Percentiles rank a stretch among this genome's conserved stretches.
phyloP scores from a whole-genome alignment of 768 basidiomycete genomes.

The Chalciporus sphaerocephalus region DNA sequence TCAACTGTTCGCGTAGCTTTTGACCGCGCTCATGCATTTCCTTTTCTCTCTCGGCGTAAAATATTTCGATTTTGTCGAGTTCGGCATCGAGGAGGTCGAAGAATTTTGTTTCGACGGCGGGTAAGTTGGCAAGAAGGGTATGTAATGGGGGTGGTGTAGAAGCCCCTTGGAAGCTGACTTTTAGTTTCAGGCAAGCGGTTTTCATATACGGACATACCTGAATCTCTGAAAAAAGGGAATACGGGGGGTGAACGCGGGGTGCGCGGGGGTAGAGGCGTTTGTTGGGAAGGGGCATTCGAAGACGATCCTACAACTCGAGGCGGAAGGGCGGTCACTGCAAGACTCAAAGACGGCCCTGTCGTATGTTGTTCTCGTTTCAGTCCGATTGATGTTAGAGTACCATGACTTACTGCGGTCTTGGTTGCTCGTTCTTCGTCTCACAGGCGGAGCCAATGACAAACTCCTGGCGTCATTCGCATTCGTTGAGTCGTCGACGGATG shows the following conservation, averaged over 20 bases:
- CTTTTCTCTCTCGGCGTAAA: slow-evolving; percentile 70
- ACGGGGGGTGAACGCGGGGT: slow-evolving; percentile 4
- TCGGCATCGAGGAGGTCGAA: slow-evolving; percentile 75
- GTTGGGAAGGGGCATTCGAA: slow-evolving; percentile 15
- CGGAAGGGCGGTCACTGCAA: slow-evolving; percentile 9
- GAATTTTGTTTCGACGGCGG: slow-evolving; percentile 62
- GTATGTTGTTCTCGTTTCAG: background rate
- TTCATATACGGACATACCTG: slow-evolving; percentile 9
- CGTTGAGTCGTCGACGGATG: background rate
- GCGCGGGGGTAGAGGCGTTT: background rate
- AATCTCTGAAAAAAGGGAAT: slow-evolving; percentile 3
- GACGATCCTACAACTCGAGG: slow-evolving; percentile 2
- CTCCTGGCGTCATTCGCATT: background rate
- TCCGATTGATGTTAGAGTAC: too few relatives aligned
- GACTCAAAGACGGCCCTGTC: slow-evolving; percentile 13
- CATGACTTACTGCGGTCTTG: slow-evolving; percentile 11
- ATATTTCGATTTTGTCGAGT: slow-evolving; percentile 79
- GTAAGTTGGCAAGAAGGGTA: slow-evolving; percentile 51
- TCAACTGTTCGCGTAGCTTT: slow-evolving; percentile 61
- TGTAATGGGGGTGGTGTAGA: slow-evolving; percentile 35
- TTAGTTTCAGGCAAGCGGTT: background rate
- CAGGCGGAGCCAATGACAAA: background rate
- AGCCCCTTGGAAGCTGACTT: slow-evolving; percentile 7
- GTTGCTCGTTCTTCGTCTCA: background rate
- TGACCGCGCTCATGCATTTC: slow-evolving; percentile 49